Conservation (phyloP, 306 rosid genomes). For the Vigna reflexopilosa region DNA sequence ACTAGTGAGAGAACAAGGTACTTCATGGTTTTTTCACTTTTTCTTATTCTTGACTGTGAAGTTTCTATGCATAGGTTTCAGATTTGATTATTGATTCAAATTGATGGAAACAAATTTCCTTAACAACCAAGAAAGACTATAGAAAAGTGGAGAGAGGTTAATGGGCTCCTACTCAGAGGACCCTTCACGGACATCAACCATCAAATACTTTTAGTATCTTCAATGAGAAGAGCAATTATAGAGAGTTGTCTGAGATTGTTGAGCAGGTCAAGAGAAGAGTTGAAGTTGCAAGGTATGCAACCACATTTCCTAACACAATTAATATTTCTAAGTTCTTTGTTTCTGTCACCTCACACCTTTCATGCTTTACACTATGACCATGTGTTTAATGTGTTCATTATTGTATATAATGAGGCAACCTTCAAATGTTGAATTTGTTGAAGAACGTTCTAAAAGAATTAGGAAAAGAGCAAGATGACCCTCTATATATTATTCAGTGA, state of each 20-base stretch:
- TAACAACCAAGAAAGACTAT: slow-evolving; percentile 97
- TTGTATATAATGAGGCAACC: too few relatives aligned
- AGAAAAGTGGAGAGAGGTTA: slow-evolving; percentile 97
- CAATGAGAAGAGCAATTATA: slow-evolving; percentile 77
- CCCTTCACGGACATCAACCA: slow-evolving; percentile 93
- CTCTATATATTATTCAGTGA: too few relatives aligned
- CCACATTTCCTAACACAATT: not conserved
- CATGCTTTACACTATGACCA: too few relatives aligned
- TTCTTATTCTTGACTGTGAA: not conserved
- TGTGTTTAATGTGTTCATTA: too few relatives aligned
- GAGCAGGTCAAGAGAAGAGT: slow-evolving; percentile 98
- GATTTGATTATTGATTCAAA: slow-evolving; percentile 30
- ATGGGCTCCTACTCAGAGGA: slow-evolving; percentile 98
- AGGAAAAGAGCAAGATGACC: too few relatives aligned
- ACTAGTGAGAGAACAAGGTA: slow-evolving; percentile 75
- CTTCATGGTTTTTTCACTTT: not conserved
- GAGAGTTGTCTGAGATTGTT: slow-evolving; percentile 95
- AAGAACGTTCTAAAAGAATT: too few relatives aligned
- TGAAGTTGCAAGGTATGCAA: slow-evolving; percentile 90
- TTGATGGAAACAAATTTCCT: slow-evolving; percentile 74
- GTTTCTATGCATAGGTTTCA: slow-evolving; percentile 4
- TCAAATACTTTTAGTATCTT: slow-evolving; percentile 67
- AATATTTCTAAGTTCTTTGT: too few relatives aligned
- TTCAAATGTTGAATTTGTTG: too few relatives aligned
- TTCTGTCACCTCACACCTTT: too few relatives aligned